These are phyloP conservation scores for Leccinum fibrillosum DNA, from an alignment of 768 basidiomycete species.

Conservation along the genomic window DNA sequence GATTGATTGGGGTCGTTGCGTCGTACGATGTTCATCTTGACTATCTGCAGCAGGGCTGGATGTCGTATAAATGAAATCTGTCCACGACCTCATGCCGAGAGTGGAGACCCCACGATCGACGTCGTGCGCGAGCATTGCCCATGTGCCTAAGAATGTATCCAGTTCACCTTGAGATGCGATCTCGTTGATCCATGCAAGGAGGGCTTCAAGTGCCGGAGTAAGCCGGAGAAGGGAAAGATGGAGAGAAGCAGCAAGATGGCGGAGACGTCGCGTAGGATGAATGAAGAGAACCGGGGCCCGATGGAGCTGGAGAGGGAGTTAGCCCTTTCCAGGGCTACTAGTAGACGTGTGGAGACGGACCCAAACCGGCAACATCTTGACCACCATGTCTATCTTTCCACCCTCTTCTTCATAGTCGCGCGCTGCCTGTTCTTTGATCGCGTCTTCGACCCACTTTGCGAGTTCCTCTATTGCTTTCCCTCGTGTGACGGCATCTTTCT, in stretches of 20 bases:
- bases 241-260: constrained; percentile 53
- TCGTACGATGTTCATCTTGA: not conserved
- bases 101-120: constrained; percentile 59
- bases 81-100: constrained; percentile 55
- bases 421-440: constrained; percentile 41
- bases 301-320: constrained; percentile 56
- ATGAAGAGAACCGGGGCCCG: constrained; percentile 80
- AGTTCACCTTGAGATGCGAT: constrained; percentile 46
- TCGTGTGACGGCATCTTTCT: constrained; percentile 89
- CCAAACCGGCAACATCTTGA: constrained; percentile 86
- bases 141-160: constrained; percentile 63
- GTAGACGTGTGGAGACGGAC: constrained; percentile 45
- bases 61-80: constrained; percentile 25
- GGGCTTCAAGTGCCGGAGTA: constrained; percentile 42
- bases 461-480: constrained; percentile 84
- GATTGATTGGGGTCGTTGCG: constrained; percentile 17
- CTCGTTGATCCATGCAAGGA: constrained; percentile 50
- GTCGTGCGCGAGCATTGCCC: constrained; percentile 72
- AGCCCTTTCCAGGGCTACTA: constrained; percentile 3
- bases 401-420: constrained; percentile 19
- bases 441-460: constrained; percentile 59
- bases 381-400: constrained; percentile 32
- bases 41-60: constrained; percentile 3
- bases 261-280: constrained; percentile 77
- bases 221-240: constrained; percentile 67